These are phyloP conservation scores for Penicillium paradoxum DNA, from an alignment of 495 filamentous ascomycete species.

Conservation along the genomic window DNA sequence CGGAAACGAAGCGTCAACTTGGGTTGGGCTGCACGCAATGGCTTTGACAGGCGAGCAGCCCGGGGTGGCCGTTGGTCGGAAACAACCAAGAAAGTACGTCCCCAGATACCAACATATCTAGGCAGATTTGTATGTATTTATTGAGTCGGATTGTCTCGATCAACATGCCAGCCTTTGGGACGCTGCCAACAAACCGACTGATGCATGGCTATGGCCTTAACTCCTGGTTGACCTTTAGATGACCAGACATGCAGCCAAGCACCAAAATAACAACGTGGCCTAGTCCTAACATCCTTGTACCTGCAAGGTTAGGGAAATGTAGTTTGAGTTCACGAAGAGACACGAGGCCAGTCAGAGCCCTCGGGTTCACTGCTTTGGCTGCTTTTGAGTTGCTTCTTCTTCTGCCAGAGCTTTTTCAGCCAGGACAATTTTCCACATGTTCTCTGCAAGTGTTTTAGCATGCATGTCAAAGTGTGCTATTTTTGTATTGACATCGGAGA, in stretches of 20 bases:
- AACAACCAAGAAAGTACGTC: not conserved
- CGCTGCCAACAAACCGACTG: not conserved
- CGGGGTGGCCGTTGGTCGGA: not conserved
- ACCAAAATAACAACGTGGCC: not conserved
- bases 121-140: no score
- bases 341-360: not conserved
- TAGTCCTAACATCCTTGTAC: not conserved
- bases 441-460: conserved; percentile 27
- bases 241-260: not conserved
- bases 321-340: not conserved
- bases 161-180: no score
- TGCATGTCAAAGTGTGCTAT: conserved; percentile 24
- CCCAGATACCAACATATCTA: no score
- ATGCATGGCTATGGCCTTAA: not conserved
- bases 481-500: conserved; percentile 17
- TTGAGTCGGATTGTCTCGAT: no score
- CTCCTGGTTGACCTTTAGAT: not conserved
- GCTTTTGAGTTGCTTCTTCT: conserved; percentile 24
- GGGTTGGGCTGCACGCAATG: not conserved
- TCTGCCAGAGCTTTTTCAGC: conserved; percentile 36
- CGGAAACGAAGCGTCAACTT: no score
- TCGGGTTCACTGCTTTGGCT: conserved; percentile 2
- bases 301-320: not conserved
- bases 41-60: not conserved
- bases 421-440: conserved; percentile 42